Percentiles rank a stretch among this genome's conserved stretches.
Evolutionary conservation across 163 green algal species (phyloP).

Genomic region (Volvox carteri): DNA sequence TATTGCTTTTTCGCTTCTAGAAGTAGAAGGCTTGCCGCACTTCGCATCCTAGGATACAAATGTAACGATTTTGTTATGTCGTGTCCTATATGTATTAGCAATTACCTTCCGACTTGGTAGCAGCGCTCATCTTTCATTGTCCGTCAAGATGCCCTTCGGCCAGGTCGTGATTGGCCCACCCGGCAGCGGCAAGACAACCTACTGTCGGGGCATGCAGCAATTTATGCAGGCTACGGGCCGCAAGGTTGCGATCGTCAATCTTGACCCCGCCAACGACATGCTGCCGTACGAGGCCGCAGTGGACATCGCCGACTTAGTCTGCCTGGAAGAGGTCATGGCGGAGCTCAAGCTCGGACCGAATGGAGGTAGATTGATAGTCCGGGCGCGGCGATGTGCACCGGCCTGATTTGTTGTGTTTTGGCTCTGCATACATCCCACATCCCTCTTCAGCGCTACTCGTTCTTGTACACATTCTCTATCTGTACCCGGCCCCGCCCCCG

Average conservation of each 20-base stretch:
- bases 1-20: background rate
- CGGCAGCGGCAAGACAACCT: slow-evolving; percentile 97
- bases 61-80: too few relatives aligned
- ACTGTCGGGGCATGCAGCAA: slow-evolving; percentile 91
- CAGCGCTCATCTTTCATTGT: too few relatives aligned
- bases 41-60: too few relatives aligned
- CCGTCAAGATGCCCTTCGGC: slow-evolving; percentile 90
- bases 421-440: too few relatives aligned
- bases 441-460: background rate
- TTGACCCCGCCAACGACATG: slow-evolving; percentile 97
- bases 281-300: slow-evolving; percentile 88
- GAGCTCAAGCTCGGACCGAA: slow-evolving; percentile 95
- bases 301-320: slow-evolving; percentile 93
- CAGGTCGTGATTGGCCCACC: slow-evolving; percentile 96
- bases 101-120: too few relatives aligned
- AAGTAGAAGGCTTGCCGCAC: too few relatives aligned
- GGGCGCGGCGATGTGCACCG: too few relatives aligned
- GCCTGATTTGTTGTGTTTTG: too few relatives aligned
- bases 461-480: too few relatives aligned
- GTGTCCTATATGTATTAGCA: too few relatives aligned
- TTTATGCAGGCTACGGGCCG: slow-evolving; percentile 69
- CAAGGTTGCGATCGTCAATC: slow-evolving; percentile 90
- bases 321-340: slow-evolving; percentile 67
- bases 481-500: too few relatives aligned
- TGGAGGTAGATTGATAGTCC: too few relatives aligned